Evolutionary conservation across 2,329 filamentous ascomycete genomes (phyloP).

Genomic region (Trichoderma sp.): DNA sequence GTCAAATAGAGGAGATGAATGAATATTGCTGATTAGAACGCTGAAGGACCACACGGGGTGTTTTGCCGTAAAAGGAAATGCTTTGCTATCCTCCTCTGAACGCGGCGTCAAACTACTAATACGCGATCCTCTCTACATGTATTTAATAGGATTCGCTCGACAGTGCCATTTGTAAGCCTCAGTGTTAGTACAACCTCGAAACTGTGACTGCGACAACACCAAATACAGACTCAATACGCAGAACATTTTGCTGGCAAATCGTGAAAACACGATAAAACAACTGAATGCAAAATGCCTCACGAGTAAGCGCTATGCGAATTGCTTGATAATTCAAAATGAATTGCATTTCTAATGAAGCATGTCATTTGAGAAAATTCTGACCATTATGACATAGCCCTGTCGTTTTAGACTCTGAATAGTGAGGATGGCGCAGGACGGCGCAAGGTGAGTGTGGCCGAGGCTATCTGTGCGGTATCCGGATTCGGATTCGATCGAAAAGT

Average conservation of each 20-base stretch:
- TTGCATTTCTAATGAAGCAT: slow-evolving; percentile 9
- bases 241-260: neutral
- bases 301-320: neutral
- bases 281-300: neutral
- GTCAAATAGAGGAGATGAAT: neutral
- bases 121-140: neutral
- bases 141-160: neutral
- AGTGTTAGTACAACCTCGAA: neutral
- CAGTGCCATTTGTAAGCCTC: slow-evolving; percentile 2
- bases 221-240: neutral
- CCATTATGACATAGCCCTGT: slow-evolving; percentile 19
- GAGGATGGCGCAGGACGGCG: neutral
- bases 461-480: neutral
- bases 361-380: neutral
- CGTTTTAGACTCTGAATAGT: slow-evolving; percentile 8
- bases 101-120: neutral
- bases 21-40: neutral
- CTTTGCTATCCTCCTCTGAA: neutral
- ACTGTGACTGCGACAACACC: neutral
- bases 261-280: neutral
- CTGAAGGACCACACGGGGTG: neutral
- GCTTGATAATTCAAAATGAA: neutral
- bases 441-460: neutral
- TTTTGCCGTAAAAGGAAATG: slow-evolving; percentile 5
- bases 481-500: neutral